Evolutionary conservation across 179 eudicot species (phyloP).

Genomic region (Drosera spatulata): DNA sequence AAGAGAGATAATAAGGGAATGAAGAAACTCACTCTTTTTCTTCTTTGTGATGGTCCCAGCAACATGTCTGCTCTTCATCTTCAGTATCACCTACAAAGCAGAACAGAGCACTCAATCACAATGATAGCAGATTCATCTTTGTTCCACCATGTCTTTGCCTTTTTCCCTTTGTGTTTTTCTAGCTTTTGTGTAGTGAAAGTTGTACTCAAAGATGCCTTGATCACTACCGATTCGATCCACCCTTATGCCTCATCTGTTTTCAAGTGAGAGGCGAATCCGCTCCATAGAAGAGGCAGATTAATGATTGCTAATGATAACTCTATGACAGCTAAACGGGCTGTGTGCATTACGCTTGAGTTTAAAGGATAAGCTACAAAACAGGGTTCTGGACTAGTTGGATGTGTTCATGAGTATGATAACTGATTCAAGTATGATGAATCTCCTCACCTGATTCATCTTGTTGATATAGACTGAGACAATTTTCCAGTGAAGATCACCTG

Average conservation of each 20-base stretch:
- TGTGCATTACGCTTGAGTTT: background rate
- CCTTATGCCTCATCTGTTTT: background rate
- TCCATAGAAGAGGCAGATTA: background rate
- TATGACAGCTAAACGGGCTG: too few relatives aligned
- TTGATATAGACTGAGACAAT: conserved; percentile 82
- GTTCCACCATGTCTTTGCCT: conserved; percentile 14
- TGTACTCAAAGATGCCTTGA: background rate
- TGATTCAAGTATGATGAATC: background rate
- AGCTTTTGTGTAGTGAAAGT: background rate
- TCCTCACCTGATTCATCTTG: conserved; percentile 53
- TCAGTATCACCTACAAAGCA: conserved; percentile 65
- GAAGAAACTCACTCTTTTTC: conserved; percentile 78
- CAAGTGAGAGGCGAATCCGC: background rate
- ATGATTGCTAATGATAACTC: background rate
- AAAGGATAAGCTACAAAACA: too few relatives aligned
- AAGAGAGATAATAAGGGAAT: background rate
- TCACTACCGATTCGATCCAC: background rate
- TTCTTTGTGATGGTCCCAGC: conserved; percentile 99
- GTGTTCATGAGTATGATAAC: too few relatives aligned
- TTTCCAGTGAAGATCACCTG: conserved; percentile 95
- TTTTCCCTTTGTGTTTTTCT: conserved; percentile 14
- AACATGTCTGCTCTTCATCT: conserved; percentile 98
- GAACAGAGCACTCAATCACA: conserved; percentile 17
- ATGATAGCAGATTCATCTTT: conserved; percentile 14
- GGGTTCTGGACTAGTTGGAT: too few relatives aligned